Evolutionary conservation across 2,329 filamentous ascomycete species (phyloP).

Genomic region (Cordyceps fumosorosea): DNA sequence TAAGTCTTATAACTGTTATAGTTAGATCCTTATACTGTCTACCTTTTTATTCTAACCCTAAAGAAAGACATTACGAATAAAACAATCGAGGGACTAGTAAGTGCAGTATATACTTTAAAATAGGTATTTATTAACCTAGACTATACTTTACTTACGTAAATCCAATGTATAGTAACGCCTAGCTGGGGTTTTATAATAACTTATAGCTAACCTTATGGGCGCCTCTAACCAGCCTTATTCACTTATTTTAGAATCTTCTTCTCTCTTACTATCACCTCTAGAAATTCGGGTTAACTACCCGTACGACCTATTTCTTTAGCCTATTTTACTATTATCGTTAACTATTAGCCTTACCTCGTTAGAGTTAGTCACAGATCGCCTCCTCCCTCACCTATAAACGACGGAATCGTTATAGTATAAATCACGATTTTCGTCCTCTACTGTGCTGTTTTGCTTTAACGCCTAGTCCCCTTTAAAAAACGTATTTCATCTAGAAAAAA

Average conservation of each 20-base stretch:
- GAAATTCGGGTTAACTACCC: conserved; percentile 4
- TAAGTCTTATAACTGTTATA: no score
- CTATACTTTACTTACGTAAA: no score
- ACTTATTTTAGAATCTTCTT: conserved; percentile 13
- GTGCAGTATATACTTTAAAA: no score
- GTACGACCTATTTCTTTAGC: not conserved
- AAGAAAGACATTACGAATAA: no score
- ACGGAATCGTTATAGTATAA: not conserved
- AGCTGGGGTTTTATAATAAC: no score
- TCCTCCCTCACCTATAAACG: no score
- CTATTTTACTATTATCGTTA: not conserved
- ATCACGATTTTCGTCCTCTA: not conserved
- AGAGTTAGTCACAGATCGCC: not conserved
- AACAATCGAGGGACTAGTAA: no score
- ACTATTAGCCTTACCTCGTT: not conserved
- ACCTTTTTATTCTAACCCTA: no score
- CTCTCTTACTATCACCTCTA: conserved; percentile 3
- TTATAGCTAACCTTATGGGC: conserved; percentile 10
- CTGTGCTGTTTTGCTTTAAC: conserved; percentile 1
- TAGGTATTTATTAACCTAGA: no score
- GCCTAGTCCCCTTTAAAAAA: conserved; percentile 5
- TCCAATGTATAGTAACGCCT: no score
- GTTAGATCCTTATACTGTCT: no score
- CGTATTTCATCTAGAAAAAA: no score
- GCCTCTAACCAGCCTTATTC: conserved; percentile 14